Percentiles rank a stretch among this genome's conserved stretches.
These are phyloP conservation scores for Tolypocladium pustulatum DNA, from an alignment of 2,329 filamentous ascomycete genomes.

Conservation along the genomic window DNA sequence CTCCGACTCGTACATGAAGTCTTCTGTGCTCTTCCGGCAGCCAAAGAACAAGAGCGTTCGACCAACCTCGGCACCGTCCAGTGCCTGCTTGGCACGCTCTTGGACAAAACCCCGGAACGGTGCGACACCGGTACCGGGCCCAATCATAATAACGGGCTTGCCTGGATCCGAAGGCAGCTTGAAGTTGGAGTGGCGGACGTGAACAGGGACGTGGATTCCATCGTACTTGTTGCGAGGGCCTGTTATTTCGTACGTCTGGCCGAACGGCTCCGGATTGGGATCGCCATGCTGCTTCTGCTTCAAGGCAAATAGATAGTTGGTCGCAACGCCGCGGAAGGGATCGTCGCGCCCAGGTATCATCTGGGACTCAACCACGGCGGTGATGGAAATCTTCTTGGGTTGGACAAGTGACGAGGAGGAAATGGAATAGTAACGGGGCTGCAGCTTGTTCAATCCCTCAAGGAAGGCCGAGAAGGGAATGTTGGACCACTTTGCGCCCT, in stretches of 20 bases:
- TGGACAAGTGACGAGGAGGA: constrained; percentile 93
- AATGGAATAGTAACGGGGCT: constrained; percentile 98
- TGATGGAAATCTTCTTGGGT: constrained; percentile 90
- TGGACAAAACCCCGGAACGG: constrained; percentile 95
- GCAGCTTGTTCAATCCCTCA: constrained; percentile 86
- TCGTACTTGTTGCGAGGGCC: constrained; percentile 97
- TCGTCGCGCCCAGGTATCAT: constrained; percentile 69
- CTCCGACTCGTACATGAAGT: constrained; percentile 86
- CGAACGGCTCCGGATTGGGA: constrained; percentile 68
- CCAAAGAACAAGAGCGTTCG: constrained; percentile 90
- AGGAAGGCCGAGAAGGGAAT: constrained; percentile 93
- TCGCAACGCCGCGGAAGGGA: constrained; percentile 83
- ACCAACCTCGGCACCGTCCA: constrained; percentile 72
- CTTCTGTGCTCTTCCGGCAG: constrained; percentile 77
- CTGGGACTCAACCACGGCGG: constrained; percentile 83
- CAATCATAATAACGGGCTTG: constrained; percentile 92
- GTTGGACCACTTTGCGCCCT: constrained; percentile 66
- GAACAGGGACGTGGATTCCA: constrained; percentile 86
- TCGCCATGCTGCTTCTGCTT: constrained; percentile 96
- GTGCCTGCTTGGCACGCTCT: constrained; percentile 76
- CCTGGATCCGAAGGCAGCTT: constrained; percentile 92
- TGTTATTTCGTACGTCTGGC: constrained; percentile 73
- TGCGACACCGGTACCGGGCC: constrained; percentile 90
- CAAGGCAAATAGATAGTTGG: constrained; percentile 89
- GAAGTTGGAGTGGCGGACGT: constrained; percentile 97